Percentiles rank a stretch among this genome's conserved stretches.
phyloP scores from a whole-genome alignment of 192 early-diverging fungal genomes.

The Ambispora gerdemannii region DNA sequence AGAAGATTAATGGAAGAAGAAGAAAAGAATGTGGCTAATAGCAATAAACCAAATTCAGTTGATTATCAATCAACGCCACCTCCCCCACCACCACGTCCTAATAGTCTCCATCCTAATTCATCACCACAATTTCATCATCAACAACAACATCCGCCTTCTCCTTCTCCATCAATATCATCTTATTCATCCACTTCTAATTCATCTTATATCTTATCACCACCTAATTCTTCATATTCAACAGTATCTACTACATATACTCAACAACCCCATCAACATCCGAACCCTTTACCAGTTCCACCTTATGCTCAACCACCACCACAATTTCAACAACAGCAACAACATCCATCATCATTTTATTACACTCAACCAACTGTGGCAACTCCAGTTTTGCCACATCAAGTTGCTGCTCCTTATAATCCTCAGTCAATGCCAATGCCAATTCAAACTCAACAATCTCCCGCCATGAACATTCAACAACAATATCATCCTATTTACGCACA shows the following conservation, averaged over 20 bases:
- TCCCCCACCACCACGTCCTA: background rate
- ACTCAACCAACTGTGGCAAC: background rate
- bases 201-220: background rate
- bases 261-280: background rate
- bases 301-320: background rate
- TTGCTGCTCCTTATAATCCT: background rate
- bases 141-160: too few relatives aligned
- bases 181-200: background rate
- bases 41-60: background rate
- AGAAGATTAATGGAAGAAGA: constrained; percentile 20
- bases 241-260: background rate
- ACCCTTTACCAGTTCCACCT: background rate
- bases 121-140: background rate
- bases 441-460: background rate
- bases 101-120: background rate
- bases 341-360: background rate
- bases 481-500: background rate
- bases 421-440: background rate
- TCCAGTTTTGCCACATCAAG: too few relatives aligned
- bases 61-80: background rate
- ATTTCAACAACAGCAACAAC: background rate
- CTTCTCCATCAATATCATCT: background rate
- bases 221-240: background rate
- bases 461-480: background rate
- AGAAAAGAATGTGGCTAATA: background rate